Evolutionary conservation across 306 rosid species (phyloP), one percentile per base, ranked within the genome.

Genomic region (Lupinus albus): DNA sequence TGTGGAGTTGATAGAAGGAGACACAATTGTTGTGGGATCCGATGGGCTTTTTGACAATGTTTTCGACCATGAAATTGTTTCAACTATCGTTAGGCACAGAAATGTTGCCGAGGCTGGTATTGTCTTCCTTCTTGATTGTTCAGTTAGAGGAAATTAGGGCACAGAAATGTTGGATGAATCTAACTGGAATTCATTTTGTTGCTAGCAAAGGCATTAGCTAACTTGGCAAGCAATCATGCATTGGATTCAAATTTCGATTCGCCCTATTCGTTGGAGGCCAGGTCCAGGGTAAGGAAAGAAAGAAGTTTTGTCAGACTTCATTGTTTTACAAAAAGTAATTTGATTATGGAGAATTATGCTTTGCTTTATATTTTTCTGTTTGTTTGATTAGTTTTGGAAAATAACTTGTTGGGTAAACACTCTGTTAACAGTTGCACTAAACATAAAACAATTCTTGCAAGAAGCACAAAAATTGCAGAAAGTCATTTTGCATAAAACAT

Each of bases 171-270:
- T 44, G 11, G 58, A 45, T 36, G 56, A 33, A 66, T 55, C 68
- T 49, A 58, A 57, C 49, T 65, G 63, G 57, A 76, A 21, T 70
- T 65, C 51, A 83, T 74, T 78, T 76, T 67, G 66, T 74, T 83
- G 82, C 86, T 88, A 90, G 97, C 99, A 83, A 86, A 88, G 88
- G 85, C 89, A 78, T 81, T 88, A 82, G 96, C 95, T 86, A 81
- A 86, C 80, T 77, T 86, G 76, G 97, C 97, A 64, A 88, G 86
- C 76, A 74, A 55, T 78, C 97, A 90, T 84, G 86, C 96, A 7
- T 44, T 10, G 77, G 91, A 93, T 80, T 78, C 85, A 51, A 84
- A 81, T 51, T 93, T 93, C 54, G 97, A 93, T 32, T 90, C 97
- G 11, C 97, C 99, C 16, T 93, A 85, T 78, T 79, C 93, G 44